Evolutionary conservation across 129 eudicot genomes (phyloP).

Genomic region (Lactuca saligna): DNA sequence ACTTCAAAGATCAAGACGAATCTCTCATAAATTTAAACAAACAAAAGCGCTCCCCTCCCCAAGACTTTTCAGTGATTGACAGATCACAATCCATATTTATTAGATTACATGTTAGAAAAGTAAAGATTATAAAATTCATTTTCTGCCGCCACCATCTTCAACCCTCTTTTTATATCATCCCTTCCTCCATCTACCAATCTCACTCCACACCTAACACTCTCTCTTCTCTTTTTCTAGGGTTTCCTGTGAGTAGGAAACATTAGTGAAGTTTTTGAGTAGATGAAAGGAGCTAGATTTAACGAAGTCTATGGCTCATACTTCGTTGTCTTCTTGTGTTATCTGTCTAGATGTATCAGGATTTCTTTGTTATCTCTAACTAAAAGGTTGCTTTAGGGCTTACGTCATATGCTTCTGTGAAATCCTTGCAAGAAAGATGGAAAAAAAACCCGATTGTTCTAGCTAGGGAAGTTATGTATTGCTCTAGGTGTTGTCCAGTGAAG

Average conservation of each 20-base stretch:
- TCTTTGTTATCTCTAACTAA: not conserved
- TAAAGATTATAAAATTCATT: not conserved
- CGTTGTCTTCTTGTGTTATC: not conserved
- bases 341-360: not conserved
- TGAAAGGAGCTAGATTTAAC: not conserved
- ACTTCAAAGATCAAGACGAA: conserved; percentile 39
- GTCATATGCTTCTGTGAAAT: not conserved
- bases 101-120: conserved; percentile 29
- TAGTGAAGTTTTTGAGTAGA: not conserved
- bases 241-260: not conserved
- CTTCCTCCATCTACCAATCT: conserved; percentile 21
- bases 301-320: not conserved
- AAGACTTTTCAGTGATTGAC: conserved; percentile 40
- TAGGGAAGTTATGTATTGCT: not conserved
- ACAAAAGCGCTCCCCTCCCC: conserved; percentile 36
- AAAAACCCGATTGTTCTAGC: not conserved
- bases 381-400: conserved; percentile 22
- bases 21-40: conserved; percentile 37
- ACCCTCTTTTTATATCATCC: conserved; percentile 19
- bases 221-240: conserved; percentile 17
- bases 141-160: conserved; percentile 13
- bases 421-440: not conserved
- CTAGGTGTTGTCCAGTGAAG: not conserved
- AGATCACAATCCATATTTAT: conserved; percentile 33
- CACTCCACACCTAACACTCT: conserved; percentile 10